Evolutionary conservation across 164 flowering plant genomes (phyloP), one percentile per base, ranked within the genome.

Genomic region (Malania oleifera): DNA sequence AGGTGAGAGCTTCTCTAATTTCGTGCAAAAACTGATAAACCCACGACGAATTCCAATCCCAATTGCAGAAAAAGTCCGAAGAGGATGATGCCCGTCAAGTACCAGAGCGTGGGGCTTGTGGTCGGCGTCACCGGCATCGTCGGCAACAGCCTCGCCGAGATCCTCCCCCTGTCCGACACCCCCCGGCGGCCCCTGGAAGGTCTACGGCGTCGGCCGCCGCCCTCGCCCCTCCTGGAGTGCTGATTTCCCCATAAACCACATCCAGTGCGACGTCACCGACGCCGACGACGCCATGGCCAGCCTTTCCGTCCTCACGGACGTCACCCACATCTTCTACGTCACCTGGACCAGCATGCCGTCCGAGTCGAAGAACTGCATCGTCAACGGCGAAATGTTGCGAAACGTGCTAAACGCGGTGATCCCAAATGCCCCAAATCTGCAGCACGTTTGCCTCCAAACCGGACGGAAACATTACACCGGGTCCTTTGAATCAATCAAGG

Each of bases 121-220:
- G 39, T 90, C 7, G 97, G 97, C 8, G 85, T 85, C 1, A 90
- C 97, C 0, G 97, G 97, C 26, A 80, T 87, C 56, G 88, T 80
- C 19, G 97, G 97, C 29, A 85, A 82, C 77, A 83, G 90, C 70
- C 75, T 90, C 20, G 90, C 95, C 19, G 95, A 87, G 66, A 87
- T 87, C 53, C 87, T 90, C 57, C 92, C 92, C 0, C 80, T 83
- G 39, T 35, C 87, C 22, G 88, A 83, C 73, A 85, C 95, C 24
- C 95, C n/a, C 97, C 50, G 92, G 95, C 40, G 90, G 95, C 23
- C 90, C 87, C 0, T 87, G 95, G 97, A 87, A 89, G 59, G 92
- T 85, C 56, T 87, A 87, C 66, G 92, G 97, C 64, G 82, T 85
- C 38, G 85, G 80, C 10, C 82, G 91, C 43, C 80, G 91, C 23